phyloP scores from a whole-genome alignment of 805 yeast species.

The Myxozyma mucilagina region DNA sequence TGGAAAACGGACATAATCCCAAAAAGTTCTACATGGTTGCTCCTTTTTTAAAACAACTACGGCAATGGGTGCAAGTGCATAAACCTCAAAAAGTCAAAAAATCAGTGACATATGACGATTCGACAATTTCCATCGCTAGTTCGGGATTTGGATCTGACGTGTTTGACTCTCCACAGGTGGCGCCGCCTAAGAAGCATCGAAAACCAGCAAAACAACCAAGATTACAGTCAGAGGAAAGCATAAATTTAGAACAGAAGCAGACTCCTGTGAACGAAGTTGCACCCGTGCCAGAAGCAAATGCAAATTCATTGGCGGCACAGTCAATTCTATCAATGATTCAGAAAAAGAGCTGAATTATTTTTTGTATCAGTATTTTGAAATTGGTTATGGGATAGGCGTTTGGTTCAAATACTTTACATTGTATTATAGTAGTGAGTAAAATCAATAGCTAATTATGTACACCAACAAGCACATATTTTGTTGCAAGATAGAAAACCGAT shows the following conservation, averaged over 20 bases:
- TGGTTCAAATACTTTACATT: not conserved
- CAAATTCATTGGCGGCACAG: constrained; percentile 16
- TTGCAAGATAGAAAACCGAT: no score
- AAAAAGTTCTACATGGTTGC: constrained; percentile 42
- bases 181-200: not conserved
- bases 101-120: not conserved
- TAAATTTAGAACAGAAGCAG: not conserved
- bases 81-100: not conserved
- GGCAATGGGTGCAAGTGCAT: constrained; percentile 37
- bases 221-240: not conserved
- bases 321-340: constrained; percentile 18
- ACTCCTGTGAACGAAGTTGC: not conserved
- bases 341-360: constrained; percentile 1
- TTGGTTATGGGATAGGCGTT: not conserved
- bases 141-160: no score
- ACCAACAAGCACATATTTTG: no score
- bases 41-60: constrained; percentile 42
- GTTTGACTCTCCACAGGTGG: no score
- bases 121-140: not conserved
- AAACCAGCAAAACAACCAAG: constrained; percentile 1
- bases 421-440: not conserved
- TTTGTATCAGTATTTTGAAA: not conserved
- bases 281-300: not conserved
- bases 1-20: constrained; percentile 5
- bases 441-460: not conserved